Conservation (phyloP, 2,329 filamentous ascomycete species). For the Aspergillus uvarum region DNA sequence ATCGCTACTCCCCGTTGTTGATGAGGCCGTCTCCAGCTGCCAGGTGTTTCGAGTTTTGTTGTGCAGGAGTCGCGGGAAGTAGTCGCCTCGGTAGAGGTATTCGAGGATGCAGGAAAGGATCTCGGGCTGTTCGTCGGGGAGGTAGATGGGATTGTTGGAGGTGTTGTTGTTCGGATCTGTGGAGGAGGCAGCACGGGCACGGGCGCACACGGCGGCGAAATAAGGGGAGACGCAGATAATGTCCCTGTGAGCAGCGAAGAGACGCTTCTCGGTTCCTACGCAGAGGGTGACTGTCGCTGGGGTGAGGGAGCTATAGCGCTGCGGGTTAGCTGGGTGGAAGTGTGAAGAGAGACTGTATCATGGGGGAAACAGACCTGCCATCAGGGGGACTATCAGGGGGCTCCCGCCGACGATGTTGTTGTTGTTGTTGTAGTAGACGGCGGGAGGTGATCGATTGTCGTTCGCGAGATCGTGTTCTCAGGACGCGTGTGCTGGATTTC, state of each 20-base stretch:
- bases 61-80: constrained; percentile 78
- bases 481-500: constrained; percentile 37
- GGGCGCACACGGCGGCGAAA: constrained; percentile 65
- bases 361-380: constrained; percentile 31
- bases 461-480: constrained; percentile 33
- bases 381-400: constrained; percentile 35
- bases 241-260: constrained; percentile 90
- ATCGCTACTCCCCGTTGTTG: constrained; percentile 38
- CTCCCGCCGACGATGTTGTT: constrained; percentile 25
- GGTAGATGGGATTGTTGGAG: constrained; percentile 67
- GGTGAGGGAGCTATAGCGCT: constrained; percentile 51
- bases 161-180: background rate
- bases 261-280: constrained; percentile 76
- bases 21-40: constrained; percentile 66
- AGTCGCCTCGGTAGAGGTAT: constrained; percentile 92
- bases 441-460: constrained; percentile 27
- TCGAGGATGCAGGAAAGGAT: constrained; percentile 89
- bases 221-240: constrained; percentile 75
- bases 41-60: constrained; percentile 79
- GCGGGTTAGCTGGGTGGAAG: background rate
- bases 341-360: background rate
- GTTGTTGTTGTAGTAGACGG: constrained; percentile 8
- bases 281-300: constrained; percentile 77
- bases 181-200: constrained; percentile 39
- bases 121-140: constrained; percentile 84